These are phyloP conservation scores for Pseudogymnoascus sp. DNA, from an alignment of 2,329 filamentous ascomycete genomes.

Conservation along the genomic window DNA sequence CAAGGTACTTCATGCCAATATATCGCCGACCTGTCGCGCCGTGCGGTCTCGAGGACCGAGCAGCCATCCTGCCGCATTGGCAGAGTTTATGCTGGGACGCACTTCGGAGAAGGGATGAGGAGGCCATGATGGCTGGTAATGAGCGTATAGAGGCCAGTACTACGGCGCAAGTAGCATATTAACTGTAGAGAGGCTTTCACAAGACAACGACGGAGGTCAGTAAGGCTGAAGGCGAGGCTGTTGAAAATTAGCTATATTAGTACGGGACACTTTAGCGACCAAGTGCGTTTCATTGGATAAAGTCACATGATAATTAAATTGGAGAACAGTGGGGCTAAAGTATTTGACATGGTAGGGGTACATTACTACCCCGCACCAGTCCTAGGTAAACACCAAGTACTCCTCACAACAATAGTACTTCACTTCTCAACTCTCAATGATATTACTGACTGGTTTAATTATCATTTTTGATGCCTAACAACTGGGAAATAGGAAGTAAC, in stretches of 20 bases:
- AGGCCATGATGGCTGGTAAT: conserved; percentile 22
- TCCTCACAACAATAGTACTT: not conserved
- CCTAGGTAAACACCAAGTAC: not conserved
- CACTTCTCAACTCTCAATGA: not conserved
- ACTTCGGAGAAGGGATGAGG: conserved; percentile 21
- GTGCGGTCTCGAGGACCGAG: conserved; percentile 18
- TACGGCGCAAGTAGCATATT: not conserved
- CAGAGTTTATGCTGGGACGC: conserved; percentile 20
- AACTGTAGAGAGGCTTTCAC: not conserved
- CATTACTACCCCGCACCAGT: not conserved
- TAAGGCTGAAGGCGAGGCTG: conserved; percentile 6
- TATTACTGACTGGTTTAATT: not conserved
- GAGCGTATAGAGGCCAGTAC: conserved; percentile 1
- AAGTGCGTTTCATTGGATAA: not conserved
- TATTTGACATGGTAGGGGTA: not conserved
- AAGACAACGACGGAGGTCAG: not conserved
- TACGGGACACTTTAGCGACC: not conserved
- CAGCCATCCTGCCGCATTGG: conserved; percentile 25
- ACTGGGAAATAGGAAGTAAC: not conserved
- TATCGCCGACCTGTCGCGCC: conserved; percentile 19
- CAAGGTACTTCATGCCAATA: conserved; percentile 29
- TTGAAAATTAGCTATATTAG: conserved; percentile 5
- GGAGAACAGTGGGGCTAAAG: not conserved
- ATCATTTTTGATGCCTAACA: not conserved
- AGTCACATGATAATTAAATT: not conserved